phyloP scores from a whole-genome alignment of 2,329 filamentous ascomycete species.

The Gliomastix tumulicola region DNA sequence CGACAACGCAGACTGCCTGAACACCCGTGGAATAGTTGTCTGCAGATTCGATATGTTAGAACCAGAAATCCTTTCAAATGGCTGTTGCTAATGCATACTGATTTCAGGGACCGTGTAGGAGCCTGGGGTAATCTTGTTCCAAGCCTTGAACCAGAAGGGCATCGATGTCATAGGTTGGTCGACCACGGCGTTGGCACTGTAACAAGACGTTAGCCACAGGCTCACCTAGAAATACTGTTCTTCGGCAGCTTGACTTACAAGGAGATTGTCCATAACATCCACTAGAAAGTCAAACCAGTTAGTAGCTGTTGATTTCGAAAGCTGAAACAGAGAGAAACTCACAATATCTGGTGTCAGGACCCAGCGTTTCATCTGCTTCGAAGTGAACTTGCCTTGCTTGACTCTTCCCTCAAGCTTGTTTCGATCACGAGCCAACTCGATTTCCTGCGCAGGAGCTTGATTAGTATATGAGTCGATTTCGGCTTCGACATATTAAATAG shows the following conservation, averaged over 20 bases:
- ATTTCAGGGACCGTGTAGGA: constrained; percentile 11
- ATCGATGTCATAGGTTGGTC: constrained; percentile 1
- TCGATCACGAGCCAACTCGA: constrained; percentile 20
- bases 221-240: not conserved
- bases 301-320: not conserved
- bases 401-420: constrained; percentile 11
- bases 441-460: no score
- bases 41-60: not conserved
- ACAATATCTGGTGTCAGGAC: constrained; percentile 12
- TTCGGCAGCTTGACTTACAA: constrained; percentile 12
- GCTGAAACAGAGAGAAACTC: no score
- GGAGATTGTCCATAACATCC: constrained; percentile 3
- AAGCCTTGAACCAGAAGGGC: constrained; percentile 13
- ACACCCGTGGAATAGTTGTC: constrained; percentile 1
- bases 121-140: constrained; percentile 7
- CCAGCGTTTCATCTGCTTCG: constrained; percentile 13
- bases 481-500: no score
- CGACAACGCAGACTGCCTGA: not conserved
- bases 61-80: not conserved
- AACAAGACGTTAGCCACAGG: no score
- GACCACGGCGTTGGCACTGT: not conserved
- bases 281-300: not conserved
- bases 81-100: constrained; percentile 9
- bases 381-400: constrained; percentile 10
- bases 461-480: no score